Percentiles rank a stretch among this genome's conserved stretches.
Conservation (phyloP, 179 eudicot genomes). For the Corrigiola litoralis region DNA sequence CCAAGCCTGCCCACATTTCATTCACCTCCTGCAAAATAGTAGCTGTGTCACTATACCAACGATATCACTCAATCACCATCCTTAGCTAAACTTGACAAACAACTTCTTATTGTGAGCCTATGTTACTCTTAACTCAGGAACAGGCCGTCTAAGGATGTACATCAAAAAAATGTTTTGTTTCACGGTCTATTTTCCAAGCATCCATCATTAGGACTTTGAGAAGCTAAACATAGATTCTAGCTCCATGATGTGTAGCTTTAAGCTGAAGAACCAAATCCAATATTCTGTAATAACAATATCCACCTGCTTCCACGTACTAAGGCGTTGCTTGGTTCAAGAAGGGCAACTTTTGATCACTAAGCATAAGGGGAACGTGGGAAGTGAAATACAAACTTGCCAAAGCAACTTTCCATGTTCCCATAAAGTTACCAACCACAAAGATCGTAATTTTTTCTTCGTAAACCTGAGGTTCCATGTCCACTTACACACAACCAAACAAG, state of each 20-base stretch:
- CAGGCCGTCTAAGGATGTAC: too few species aligned
- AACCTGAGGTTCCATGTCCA: not conserved
- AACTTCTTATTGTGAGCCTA: not conserved
- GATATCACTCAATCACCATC: not conserved
- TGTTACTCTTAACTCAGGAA: not conserved
- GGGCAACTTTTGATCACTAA: not conserved
- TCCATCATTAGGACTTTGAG: too few species aligned
- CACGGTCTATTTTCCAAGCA: too few species aligned
- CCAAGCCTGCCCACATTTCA: slow-evolving; percentile 99
- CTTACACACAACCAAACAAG: not conserved
- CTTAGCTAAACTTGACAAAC: not conserved
- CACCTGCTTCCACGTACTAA: not conserved
- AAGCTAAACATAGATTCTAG: too few species aligned
- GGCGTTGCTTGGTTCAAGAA: not conserved
- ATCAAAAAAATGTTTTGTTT: too few species aligned
- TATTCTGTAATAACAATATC: not conserved
- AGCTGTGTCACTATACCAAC: not conserved
- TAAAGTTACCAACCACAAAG: not conserved
- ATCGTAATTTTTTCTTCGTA: not conserved
- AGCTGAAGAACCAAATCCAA: too few species aligned
- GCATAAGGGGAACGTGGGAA: not conserved
- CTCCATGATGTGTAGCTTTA: too few species aligned
- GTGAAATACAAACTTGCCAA: not conserved
- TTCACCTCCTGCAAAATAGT: slow-evolving; percentile 73
- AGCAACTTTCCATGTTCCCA: not conserved